Evolutionary conservation across 2,329 filamentous ascomycete species (phyloP), one percentile per base, ranked within the genome.

Genomic region (Diatrype stigma): DNA sequence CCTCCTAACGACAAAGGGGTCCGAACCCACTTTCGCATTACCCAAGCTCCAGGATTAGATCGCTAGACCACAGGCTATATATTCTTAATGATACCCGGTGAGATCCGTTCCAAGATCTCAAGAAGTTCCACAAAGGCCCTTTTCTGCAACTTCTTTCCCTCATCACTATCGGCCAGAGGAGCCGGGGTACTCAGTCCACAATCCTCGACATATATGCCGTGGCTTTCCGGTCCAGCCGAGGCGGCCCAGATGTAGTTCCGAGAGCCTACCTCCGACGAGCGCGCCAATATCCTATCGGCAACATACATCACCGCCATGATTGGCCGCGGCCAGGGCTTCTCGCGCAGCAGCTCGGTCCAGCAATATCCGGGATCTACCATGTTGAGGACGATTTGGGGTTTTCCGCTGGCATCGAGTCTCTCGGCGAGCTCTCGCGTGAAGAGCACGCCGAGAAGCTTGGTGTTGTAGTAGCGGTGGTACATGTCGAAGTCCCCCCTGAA

Each of bases 81-180:
- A 14, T 67, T 68, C 23, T 58, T 56, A 4, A 56, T 62, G 17
- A 75, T 58, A 0, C 70, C 71, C 0, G 71, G 69, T 51, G 73
- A 66, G 38, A 78, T 65, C 2, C 42, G 63, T 47, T 78, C 73
- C 26, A 79, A 47, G 22, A 73, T 62, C 11, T 56, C 67, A 52
- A 70, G 45, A 55, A 78, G 55, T 63, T 79, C 73, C 11, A 56
- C 64, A 59, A 69, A 78, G 3, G 74, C 60, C 51, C 61, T 68
- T 32, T 60, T 56, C 49, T 70, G 70, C 49, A 64, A 51, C 47
- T 60, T 47, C 34, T 60, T 55, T 0, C 74, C 75, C 34, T 73
- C 65, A 6, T 68, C 62, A 3, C 72, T 70, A 45, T 59, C 47
- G 2, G 70, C 70, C 52, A 61, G 70, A 0, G 47, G 17, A 46